Conservation (phyloP, 306 rosid species). For the Cicer arietinum region DNA sequence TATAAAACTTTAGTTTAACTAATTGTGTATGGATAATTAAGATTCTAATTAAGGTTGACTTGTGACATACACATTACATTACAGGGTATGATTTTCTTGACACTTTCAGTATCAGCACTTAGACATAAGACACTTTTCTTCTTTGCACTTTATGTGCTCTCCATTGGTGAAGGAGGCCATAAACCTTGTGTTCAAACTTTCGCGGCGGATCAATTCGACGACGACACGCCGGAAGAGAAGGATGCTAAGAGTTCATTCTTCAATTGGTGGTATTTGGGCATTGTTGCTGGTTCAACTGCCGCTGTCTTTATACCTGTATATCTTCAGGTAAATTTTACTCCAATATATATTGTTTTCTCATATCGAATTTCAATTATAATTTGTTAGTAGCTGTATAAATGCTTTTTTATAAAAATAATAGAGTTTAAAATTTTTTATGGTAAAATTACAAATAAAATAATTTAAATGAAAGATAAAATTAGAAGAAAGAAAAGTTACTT, state of each 20-base stretch:
- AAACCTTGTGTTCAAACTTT: slow-evolving; percentile 82
- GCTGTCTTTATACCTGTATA: slow-evolving; percentile 57
- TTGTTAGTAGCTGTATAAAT: no score
- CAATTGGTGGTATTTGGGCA: slow-evolving; percentile 79
- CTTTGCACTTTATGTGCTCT: slow-evolving; percentile 58
- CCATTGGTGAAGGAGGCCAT: slow-evolving; percentile 82
- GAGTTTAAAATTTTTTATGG: no score
- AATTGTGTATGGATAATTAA: slow-evolving; percentile 6
- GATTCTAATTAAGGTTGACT: slow-evolving; percentile 4
- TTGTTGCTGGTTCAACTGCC: slow-evolving; percentile 60
- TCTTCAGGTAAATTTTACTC: slow-evolving; percentile 56
- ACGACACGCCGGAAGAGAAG: slow-evolving; percentile 60
- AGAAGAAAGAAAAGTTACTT: no score
- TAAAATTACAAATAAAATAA: no score
- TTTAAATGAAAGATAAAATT: no score
- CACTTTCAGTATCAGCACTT: slow-evolving; percentile 58
- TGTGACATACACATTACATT: not conserved
- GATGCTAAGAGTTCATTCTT: slow-evolving; percentile 67
- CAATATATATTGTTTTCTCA: no score
- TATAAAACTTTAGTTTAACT: not conserved
- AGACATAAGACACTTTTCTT: slow-evolving; percentile 48
- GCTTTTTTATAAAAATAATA: no score
- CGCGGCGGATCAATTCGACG: slow-evolving; percentile 87
- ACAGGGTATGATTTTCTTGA: slow-evolving; percentile 64
- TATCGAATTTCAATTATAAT: no score